Evolutionary conservation across 495 filamentous ascomycete genomes (phyloP), one percentile per base, ranked within the genome.

Genomic region (Tricharina praecox): DNA sequence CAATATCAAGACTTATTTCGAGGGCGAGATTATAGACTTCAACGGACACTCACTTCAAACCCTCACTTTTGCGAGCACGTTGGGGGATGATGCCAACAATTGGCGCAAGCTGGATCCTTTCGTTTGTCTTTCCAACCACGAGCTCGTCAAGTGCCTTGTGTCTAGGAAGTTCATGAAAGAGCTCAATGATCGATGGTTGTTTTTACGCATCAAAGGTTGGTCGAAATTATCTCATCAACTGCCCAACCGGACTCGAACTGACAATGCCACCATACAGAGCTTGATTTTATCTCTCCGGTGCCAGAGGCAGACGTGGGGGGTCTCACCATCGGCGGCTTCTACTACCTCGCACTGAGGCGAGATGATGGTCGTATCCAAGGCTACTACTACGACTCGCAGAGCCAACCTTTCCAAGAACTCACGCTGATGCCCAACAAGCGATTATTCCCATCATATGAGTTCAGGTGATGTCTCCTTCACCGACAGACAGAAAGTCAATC

Each of bases 171-270:
- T 56, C 23, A 53, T 62, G 33, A 64, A 70, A 52, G 66, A 76
- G 4, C 49, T 60, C n/a, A 55, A 48, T 21, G 52, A 53, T 16
- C 55, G 59, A 13, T 83, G 76, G 75, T 71, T 85, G 37, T 63
- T 85, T 51, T 83, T 85, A 79, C 67, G 80, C 48, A 84, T 80
- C 80, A 85, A 85, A 64, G 79, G 75, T 75, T n/a, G n/a, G n/a
- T n/a, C n/a, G n/a, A n/a, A n/a, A n/a, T n/a, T n/a, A n/a, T n/a
- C n/a, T n/a, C n/a, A n/a, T n/a, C n/a, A n/a, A n/a, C n/a, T n/a
- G n/a, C n/a, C n/a, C n/a, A n/a, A n/a, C n/a, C n/a, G n/a, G n/a
- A n/a, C n/a, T n/a, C n/a, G n/a, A n/a, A n/a, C n/a, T n/a, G n/a
- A n/a, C n/a, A n/a, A n/a, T n/a, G n/a, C n/a, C n/a, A n/a, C n/a